Evolutionary conservation across 805 yeast genomes (phyloP).

Genomic region (Maudiozyma serrabonitensis): DNA sequence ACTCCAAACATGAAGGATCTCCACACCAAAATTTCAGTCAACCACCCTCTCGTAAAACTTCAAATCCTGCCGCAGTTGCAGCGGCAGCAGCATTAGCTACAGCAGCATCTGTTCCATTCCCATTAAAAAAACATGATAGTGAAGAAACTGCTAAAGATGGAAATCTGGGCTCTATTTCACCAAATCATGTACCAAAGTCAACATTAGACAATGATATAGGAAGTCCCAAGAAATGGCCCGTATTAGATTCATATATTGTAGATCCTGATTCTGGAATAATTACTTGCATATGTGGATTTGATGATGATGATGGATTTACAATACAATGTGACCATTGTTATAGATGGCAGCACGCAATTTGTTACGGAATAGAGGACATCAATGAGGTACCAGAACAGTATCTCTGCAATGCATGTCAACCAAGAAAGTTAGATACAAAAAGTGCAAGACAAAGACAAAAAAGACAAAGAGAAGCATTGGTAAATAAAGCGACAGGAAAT

Average conservation of each 20-base stretch:
- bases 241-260: conserved; percentile 44
- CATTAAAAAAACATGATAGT: conserved; percentile 25
- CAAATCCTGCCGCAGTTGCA: conserved; percentile 27
- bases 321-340: conserved; percentile 89
- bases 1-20: neutral
- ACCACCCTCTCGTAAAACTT: neutral
- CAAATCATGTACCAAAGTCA: neutral
- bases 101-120: conserved; percentile 68
- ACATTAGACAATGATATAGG: neutral
- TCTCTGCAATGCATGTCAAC: conserved; percentile 69
- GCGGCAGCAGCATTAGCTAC: conserved; percentile 81
- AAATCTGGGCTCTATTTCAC: neutral
- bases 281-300: conserved; percentile 80
- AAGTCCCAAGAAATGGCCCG: conserved; percentile 16
- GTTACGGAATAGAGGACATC: conserved; percentile 66
- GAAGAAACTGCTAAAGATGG: conserved; percentile 1
- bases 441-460: conserved; percentile 35
- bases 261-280: conserved; percentile 79
- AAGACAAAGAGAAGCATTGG: conserved; percentile 1
- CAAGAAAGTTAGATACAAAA: conserved; percentile 36
- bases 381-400: conserved; percentile 78
- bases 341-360: conserved; percentile 93
- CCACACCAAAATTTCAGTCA: neutral
- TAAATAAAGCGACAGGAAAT: neutral
- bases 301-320: conserved; percentile 87